Conservation (phyloP, 164 flowering plant species). For the Liquidambar formosana region DNA sequence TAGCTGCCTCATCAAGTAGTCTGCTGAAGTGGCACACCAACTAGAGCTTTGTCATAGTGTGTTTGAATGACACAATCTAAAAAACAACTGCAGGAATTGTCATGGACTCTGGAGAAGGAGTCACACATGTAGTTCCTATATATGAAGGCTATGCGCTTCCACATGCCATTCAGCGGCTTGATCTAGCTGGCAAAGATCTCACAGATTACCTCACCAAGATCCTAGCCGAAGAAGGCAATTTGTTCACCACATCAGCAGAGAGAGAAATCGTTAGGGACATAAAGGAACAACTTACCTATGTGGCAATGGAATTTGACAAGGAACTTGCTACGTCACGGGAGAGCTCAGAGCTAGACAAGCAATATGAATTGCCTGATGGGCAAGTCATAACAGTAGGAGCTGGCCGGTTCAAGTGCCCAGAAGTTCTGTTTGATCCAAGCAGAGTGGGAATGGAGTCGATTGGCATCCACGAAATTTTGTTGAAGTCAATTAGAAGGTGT, state of each 20-base stretch:
- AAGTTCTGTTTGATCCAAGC: constrained; percentile 24
- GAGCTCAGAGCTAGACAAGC: constrained; percentile 19
- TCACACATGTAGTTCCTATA: constrained; percentile 32
- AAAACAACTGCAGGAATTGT: constrained; percentile 27
- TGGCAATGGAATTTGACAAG: constrained; percentile 28
- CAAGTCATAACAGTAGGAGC: constrained; percentile 21
- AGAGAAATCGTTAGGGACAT: constrained; percentile 36
- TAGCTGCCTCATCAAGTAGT: too few relatives aligned
- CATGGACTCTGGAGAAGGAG: constrained; percentile 41
- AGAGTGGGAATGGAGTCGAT: constrained; percentile 20
- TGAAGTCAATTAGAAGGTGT: constrained; percentile 22
- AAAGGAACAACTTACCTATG: constrained; percentile 28
- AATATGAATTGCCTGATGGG: constrained; percentile 29
- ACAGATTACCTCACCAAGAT: constrained; percentile 28
- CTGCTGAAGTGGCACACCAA: too few relatives aligned
- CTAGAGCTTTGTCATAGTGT: too few relatives aligned
- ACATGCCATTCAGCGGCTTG: constrained; percentile 24
- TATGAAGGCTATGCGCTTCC: constrained; percentile 34
- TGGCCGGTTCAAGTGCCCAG: constrained; percentile 23
- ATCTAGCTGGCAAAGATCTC: constrained; percentile 35
- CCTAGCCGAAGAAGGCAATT: constrained; percentile 30
- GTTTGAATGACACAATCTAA: too few relatives aligned
- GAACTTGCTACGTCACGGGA: constrained; percentile 18
- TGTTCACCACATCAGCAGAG: constrained; percentile 34
- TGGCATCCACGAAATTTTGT: constrained; percentile 23